Percentiles rank a stretch among this genome's conserved stretches.
phyloP scores from a whole-genome alignment of 169 alveolate genomes.

The Plasmodium blacklocki region DNA sequence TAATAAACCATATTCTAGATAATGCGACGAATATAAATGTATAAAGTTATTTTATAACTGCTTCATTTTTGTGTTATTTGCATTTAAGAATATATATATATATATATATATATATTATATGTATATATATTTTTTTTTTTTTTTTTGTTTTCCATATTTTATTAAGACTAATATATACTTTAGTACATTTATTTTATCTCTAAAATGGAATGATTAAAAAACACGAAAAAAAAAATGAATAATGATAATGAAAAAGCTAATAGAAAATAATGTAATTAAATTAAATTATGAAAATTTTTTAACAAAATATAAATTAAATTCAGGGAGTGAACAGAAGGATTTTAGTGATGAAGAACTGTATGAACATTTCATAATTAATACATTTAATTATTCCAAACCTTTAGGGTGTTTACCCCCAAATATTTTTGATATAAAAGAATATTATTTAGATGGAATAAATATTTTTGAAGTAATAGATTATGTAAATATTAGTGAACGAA shows the following conservation, averaged over 20 bases:
- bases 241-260: constrained; percentile 57
- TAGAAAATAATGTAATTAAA: constrained; percentile 73
- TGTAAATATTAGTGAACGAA: constrained; percentile 70
- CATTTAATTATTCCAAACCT: constrained; percentile 60
- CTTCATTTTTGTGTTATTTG: no score
- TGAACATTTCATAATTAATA: constrained; percentile 66
- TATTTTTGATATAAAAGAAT: constrained; percentile 5
- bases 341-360: constrained; percentile 59
- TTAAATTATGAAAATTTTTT: constrained; percentile 60
- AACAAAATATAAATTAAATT: constrained; percentile 44
- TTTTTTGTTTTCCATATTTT: no score
- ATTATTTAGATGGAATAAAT: constrained; percentile 56
- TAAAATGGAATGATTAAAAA: constrained; percentile 1
- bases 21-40: no score
- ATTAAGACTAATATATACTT: no score
- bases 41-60: no score
- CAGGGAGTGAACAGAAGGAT: constrained; percentile 14
- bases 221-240: constrained; percentile 22
- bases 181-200: background rate
- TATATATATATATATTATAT: background rate
- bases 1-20: no score
- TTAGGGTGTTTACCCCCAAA: constrained; percentile 59
- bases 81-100: background rate
- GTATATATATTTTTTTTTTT: background rate
- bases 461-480: constrained; percentile 68